Base-by-base conservation (phyloP, 1,284 basidiomycete genomes). In the Apiotrichum porosum region DNA sequence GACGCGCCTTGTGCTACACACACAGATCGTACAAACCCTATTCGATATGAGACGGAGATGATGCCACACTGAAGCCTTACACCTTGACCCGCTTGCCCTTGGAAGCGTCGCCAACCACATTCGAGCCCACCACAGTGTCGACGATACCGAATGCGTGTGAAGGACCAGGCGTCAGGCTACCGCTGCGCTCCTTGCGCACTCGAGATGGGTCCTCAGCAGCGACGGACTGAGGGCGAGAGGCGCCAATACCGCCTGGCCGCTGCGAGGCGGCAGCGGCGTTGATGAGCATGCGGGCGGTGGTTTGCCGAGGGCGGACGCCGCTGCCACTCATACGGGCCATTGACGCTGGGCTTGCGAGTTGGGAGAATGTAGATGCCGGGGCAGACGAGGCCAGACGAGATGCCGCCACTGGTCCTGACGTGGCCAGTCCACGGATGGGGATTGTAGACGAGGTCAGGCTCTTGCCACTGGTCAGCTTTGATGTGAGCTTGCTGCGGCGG, bases 241-340 rank as follows among this genome's bases (percentile, higher is more conserved):
- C 19, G 18, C 9, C 15, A 40, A 40, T 31, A 14, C 17, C 35
- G 6, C 31, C 17, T 24, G 38, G 41, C 17, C 36, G 21, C 15
- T 36, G 32, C 9, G 42, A 37, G 13, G 39, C n/a, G n/a, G n/a
- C 37, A 3, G 53, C 56, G 8, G 65, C 65, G 44, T 68, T 65
- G 45, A 68, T 58, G 24, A 63, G 34, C 39, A 57, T 51, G 21
- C 66, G 56, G 19, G 69, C 65, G 2, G 62, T 58, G 1, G 68
- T 65, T 41, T 67, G 65, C 23, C 59, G 50, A 3, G 69, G 69
- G 40, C 58, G 64, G 56, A 69, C 65, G n/a, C 69, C 65, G 2
- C 63, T 56, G 14, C 43, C 39, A 12, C 47, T 54, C 65, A 70
- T 68, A 28, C 57, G 52, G 5, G 62, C 56, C 42, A 67, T 50